A percentile compares a stretch with the other conserved stretches of the same genome.
Conservation (phyloP, 306 rosid species). For the Hippophae gyantsensis region DNA sequence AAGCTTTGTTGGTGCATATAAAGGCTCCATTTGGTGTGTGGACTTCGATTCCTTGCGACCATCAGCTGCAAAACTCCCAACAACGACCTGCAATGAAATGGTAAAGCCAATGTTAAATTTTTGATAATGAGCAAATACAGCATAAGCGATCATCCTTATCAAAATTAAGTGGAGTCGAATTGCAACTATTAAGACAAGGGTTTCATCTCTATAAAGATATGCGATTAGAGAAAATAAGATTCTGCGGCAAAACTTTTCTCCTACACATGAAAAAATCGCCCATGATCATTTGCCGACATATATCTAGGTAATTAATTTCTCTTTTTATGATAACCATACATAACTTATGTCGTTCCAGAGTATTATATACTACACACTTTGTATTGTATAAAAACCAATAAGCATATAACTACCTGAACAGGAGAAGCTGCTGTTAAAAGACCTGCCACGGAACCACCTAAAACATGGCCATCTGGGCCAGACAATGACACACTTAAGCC, state of each 20-base stretch:
- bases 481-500: slow-evolving; percentile 56
- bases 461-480: slow-evolving; percentile 62
- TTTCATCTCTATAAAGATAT: too few species aligned
- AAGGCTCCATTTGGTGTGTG: slow-evolving; percentile 19
- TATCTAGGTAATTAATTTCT: too few species aligned
- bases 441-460: slow-evolving; percentile 71
- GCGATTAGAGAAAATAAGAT: too few species aligned
- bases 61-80: slow-evolving; percentile 43
- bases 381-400: background rate
- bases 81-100: slow-evolving; percentile 40
- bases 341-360: background rate
- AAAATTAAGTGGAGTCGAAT: too few species aligned
- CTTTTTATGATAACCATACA: too few species aligned
- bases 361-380: too few species aligned
- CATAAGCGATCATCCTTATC: background rate
- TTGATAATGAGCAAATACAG: too few species aligned
- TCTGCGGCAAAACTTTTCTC: too few species aligned
- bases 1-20: slow-evolving; percentile 16
- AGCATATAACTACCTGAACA: slow-evolving; percentile 45
- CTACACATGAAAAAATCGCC: too few species aligned
- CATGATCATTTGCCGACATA: too few species aligned
- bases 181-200: too few species aligned
- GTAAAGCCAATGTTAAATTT: background rate
- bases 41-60: slow-evolving; percentile 34
- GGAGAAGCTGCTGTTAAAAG: slow-evolving; percentile 66